These are phyloP conservation scores for Diaporthe citriasiana DNA, from an alignment of 2,329 filamentous ascomycete genomes.

Conservation along the genomic window DNA sequence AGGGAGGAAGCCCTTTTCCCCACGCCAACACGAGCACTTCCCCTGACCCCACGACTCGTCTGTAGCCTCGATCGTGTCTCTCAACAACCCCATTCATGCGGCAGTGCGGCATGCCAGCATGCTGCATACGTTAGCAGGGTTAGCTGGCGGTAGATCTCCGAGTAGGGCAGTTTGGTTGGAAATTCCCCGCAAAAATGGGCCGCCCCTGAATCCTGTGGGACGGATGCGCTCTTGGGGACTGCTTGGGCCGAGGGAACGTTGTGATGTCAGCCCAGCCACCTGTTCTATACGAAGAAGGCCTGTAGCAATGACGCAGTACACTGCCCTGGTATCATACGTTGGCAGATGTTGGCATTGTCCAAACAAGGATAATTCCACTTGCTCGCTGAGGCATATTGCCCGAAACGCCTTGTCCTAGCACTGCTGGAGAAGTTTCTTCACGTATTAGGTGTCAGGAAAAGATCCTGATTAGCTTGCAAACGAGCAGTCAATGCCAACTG, in stretches of 20 bases:
- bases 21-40: background rate
- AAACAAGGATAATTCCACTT: background rate
- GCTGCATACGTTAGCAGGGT: background rate
- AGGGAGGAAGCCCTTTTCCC: background rate
- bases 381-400: background rate
- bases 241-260: background rate
- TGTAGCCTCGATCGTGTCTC: constrained; percentile 5
- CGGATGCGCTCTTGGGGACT: background rate
- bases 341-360: background rate
- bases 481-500: background rate
- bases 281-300: background rate
- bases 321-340: background rate
- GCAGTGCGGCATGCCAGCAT: background rate
- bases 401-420: background rate
- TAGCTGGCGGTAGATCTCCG: constrained; percentile 23
- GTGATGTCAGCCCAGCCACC: constrained; percentile 21
- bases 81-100: background rate
- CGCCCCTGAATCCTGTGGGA: constrained; percentile 22
- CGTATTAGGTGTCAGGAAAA: no score
- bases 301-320: constrained; percentile 1
- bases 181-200: constrained; percentile 9
- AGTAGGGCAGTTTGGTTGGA: constrained; percentile 3
- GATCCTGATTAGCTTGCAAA: background rate
- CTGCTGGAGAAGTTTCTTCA: no score
- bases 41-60: background rate